These are phyloP conservation scores for Hamamelis virginiana DNA, from an alignment of 164 flowering plant genomes.

Conservation along the genomic window DNA sequence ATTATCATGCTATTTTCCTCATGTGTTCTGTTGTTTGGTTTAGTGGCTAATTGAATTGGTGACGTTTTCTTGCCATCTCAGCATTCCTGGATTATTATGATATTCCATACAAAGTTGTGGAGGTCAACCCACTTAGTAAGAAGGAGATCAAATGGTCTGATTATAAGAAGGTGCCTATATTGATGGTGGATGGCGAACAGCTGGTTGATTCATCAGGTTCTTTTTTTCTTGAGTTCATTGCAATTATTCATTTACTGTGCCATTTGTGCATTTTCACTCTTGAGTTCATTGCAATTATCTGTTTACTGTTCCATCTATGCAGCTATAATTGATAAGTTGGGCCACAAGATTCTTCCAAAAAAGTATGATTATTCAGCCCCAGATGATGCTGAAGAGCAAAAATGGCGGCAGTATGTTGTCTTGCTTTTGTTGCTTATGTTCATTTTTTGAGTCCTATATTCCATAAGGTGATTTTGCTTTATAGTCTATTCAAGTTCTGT, in stretches of 20 bases:
- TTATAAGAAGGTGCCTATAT: constrained; percentile 91
- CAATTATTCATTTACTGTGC: no score
- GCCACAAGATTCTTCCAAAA: constrained; percentile 39
- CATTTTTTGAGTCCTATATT: neutral
- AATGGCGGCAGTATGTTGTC: constrained; percentile 69
- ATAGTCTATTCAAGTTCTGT: no score
- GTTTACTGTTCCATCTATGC: constrained; percentile 11
- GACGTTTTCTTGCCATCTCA: constrained; percentile 21
- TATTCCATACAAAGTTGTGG: constrained; percentile 87
- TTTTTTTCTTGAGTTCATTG: no score
- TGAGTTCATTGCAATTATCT: no score
- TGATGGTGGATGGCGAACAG: constrained; percentile 78
- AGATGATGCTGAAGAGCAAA: constrained; percentile 63
- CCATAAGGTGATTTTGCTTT: no score
- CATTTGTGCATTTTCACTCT: constrained; percentile 21
- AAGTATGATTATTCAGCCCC: constrained; percentile 6
- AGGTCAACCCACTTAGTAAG: constrained; percentile 89
- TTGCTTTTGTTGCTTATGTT: neutral
- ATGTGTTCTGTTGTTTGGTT: no score
- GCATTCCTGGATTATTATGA: constrained; percentile 87
- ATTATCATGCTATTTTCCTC: no score
- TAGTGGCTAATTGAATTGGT: no score
- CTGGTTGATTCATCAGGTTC: constrained; percentile 92
- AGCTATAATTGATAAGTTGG: constrained; percentile 71
- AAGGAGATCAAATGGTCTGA: constrained; percentile 97